Base-by-base conservation (phyloP, 495 filamentous ascomycete species). In the Hypoxylon fuscum region DNA sequence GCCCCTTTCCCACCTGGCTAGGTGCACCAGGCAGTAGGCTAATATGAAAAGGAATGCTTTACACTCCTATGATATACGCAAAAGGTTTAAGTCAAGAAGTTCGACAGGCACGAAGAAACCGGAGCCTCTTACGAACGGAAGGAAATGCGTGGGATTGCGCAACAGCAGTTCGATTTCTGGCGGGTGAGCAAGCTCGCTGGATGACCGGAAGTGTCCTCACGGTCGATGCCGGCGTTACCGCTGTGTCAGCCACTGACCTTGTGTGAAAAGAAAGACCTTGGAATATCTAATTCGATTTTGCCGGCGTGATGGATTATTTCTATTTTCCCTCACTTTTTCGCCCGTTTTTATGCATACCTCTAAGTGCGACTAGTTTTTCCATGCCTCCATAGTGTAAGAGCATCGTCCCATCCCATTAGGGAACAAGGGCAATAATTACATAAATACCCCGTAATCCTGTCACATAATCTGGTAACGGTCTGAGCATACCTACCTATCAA, bases 31-130 rank as follows among this genome's bases (percentile, higher is more conserved):
- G n/a, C 10, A 2, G 10, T 10, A 14, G 25, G 15, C 55, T 64
- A 55, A 68, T 53, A 8, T 12, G 5, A 5, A 21, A 20, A 48
- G 49, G 70, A 47, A 85, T 85, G 81, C 72, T 87, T 4, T 87
- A 80, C 50, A 86, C 82, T n/a, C 82, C 84, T 0, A 86, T 86
- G 83, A 81, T 86, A 75, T 81, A 81, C 56, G 74, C 66, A 1
- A 70, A 73, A 5, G 82, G 81, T 0, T 84, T 85, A 79, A 81
- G 69, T 22, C 72, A 77, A 17, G 78, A 84, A 53, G 68, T 72
- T 5, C 59, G 84, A 49, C 72, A 77, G 34, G 75, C 79, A 17
- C 66, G 84, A 23, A 76, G 71, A 25, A 74, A 76, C 31, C 62
- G 79, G 32, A 86, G 80, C 65, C 68, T 87, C 27, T 64, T 86